Evolutionary conservation across 75 land plant genomes (phyloP).

Genomic region (Selaginella moellendorffii): DNA sequence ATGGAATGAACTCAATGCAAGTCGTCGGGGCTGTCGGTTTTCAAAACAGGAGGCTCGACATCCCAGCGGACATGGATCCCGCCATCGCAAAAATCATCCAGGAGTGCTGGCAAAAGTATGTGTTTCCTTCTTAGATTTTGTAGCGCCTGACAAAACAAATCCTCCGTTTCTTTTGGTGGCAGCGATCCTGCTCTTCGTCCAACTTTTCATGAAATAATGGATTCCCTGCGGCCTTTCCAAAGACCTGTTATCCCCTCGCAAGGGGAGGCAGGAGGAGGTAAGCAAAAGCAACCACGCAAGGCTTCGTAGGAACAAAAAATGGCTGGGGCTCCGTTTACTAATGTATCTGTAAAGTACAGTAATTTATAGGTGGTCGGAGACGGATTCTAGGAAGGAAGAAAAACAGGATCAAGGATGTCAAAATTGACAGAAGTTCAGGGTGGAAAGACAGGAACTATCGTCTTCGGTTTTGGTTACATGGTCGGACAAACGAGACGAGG

Average conservation of each 20-base stretch:
- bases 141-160: too few relatives aligned
- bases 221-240: conserved; percentile 47
- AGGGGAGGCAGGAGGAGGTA: not conserved
- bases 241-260: conserved; percentile 34
- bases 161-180: conserved; percentile 9
- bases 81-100: conserved; percentile 45
- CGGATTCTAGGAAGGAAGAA: too few relatives aligned
- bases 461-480: too few relatives aligned
- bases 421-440: too few relatives aligned
- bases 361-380: not conserved
- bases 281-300: not conserved
- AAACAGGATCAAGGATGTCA: too few relatives aligned
- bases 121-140: conserved; percentile 14
- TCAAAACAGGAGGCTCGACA: conserved; percentile 77
- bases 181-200: conserved; percentile 68
- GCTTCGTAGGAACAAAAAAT: not conserved
- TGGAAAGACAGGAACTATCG: too few relatives aligned
- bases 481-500: too few relatives aligned
- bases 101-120: conserved; percentile 74
- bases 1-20: conserved; percentile 90
- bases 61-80: conserved; percentile 62
- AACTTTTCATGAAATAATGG: conserved; percentile 65
- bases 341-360: not conserved
- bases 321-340: not conserved
- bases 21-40: conserved; percentile 94